Percentiles rank a stretch among this genome's conserved stretches.
These are phyloP conservation scores for Conidiobolus coronatus DNA, from an alignment of 371 early-diverging fungal species.

Conservation along the genomic window DNA sequence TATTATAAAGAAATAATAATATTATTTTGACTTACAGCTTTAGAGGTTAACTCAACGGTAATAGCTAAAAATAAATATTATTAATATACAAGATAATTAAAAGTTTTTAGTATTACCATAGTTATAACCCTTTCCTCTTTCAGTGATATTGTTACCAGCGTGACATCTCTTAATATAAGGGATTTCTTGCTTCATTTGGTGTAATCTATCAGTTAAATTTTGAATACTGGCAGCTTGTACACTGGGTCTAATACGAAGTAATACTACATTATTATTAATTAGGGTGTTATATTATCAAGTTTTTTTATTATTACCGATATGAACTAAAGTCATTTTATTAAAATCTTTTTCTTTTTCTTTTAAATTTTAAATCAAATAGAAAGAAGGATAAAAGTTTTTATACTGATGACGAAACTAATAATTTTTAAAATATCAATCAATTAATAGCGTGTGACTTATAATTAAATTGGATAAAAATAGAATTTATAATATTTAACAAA, in stretches of 20 bases:
- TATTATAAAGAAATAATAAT: background rate
- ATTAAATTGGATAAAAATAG: no score
- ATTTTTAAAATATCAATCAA: no score
- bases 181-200: conserved; percentile 1
- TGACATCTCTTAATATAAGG: background rate
- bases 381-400: no score
- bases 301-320: background rate
- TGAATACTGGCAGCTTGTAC: background rate
- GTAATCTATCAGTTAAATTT: background rate
- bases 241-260: background rate
- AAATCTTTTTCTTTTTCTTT: no score
- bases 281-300: background rate
- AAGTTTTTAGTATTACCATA: background rate
- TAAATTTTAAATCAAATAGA: no score
- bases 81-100: background rate
- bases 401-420: no score
- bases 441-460: no score
- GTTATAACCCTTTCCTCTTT: conserved; percentile 2
- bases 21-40: background rate
- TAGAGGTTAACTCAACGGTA: background rate
- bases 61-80: background rate
- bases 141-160: conserved; percentile 2
- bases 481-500: no score
- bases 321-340: background rate
- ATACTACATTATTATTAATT: background rate